Base-by-base conservation (phyloP, 805 yeast genomes). In the Starmera quercuum region DNA sequence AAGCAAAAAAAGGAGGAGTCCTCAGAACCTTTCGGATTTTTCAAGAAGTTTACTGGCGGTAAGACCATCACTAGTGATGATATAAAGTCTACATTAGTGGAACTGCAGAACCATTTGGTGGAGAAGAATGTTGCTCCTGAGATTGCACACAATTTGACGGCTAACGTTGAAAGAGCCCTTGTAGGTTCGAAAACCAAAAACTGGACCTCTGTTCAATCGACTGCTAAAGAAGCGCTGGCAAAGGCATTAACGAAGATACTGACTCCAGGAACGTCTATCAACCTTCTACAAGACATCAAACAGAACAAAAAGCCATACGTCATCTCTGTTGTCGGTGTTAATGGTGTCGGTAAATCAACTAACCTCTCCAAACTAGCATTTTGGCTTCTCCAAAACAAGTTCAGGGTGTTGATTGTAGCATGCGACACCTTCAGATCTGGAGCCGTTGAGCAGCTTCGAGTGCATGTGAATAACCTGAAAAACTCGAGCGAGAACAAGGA, bases 381-480 rank as follows among this genome's bases (percentile, higher is more conserved):
- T 56, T 90, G 98, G 98, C 68, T 90, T 33, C 61, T 90, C 36
- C 97, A 92, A 52, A 90, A 92, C 57, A 78, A 90, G 51, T 69
- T 84, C 55, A 76, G 73, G 44, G 95, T 90, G 2, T 66, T 90
- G 33, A 83, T 90, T 47, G 94, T 95, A 16, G 98, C 98, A 0
- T 90, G 97, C 62, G 98, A 90, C 62, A 92, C 98, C 1, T 90
- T 90, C 63, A 73, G 98, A 59, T 85, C 96, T 1, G 98, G 98
- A 33, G 98, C 98, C 1, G 97, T 90, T n/a, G 97, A 90, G 56
- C 98, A 90, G 61, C 66, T 90, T 40, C 77, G 92, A 45, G 95
- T 88, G 2, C 98, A 90, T 60, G 97, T 90, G 3, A 78, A 79
- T 40, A 84, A 92, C 49, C 64, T 90, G 41, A 73, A 78, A 34